A percentile compares a stretch with the other conserved stretches of the same genome.
phyloP scores from a whole-genome alignment of 257 asterid genomes.

The Fraxinus americana region DNA sequence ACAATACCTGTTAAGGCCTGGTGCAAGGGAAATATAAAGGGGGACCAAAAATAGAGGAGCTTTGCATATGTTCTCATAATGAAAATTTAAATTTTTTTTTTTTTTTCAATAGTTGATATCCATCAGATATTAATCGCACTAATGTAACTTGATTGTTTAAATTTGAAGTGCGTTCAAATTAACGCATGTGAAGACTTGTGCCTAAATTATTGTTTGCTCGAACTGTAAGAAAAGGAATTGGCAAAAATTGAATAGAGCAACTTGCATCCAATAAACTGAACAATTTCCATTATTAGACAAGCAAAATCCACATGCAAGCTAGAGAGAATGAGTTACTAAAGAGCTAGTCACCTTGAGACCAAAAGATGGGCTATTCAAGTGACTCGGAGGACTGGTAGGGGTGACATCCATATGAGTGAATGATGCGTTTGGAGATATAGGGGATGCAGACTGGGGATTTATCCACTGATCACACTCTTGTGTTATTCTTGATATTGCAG shows the following conservation, averaged over 20 bases:
- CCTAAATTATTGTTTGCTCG: constrained; percentile 7
- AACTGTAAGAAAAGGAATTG: constrained; percentile 16
- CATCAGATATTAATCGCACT: background rate
- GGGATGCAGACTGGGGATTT: constrained; percentile 59
- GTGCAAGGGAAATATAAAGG: constrained; percentile 10
- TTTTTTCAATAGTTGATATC: background rate
- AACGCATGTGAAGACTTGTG: constrained; percentile 4
- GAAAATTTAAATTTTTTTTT: no score
- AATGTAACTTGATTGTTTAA: constrained; percentile 1
- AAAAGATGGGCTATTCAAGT: constrained; percentile 55
- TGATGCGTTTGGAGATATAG: constrained; percentile 58
- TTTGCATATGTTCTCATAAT: background rate
- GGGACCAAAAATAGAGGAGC: background rate
- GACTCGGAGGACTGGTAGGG: constrained; percentile 85
- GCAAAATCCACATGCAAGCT: background rate
- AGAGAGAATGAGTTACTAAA: constrained; percentile 7
- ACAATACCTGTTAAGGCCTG: constrained; percentile 3
- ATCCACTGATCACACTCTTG: constrained; percentile 96
- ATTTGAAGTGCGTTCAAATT: constrained; percentile 16
- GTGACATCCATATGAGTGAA: constrained; percentile 80
- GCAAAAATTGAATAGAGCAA: background rate
- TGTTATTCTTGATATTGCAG: constrained; percentile 76
- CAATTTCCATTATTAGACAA: background rate
- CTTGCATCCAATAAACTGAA: constrained; percentile 18
- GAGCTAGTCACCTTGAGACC: constrained; percentile 76